phyloP scores from a whole-genome alignment of 169 alveolate species.

The Cryptosporidium muris region DNA sequence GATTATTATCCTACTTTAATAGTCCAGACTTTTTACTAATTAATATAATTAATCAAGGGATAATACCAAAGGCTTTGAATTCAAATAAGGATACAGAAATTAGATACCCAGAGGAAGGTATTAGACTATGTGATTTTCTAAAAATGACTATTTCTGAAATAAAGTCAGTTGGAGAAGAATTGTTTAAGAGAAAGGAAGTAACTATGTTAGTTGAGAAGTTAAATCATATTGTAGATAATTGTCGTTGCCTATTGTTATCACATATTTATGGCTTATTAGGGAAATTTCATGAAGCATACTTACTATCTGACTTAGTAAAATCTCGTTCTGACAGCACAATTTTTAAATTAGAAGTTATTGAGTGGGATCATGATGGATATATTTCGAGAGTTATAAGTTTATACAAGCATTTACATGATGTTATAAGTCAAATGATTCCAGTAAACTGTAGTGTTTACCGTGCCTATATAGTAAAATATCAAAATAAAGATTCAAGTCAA shows the following conservation, averaged over 20 bases:
- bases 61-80: neutral
- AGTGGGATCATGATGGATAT: neutral
- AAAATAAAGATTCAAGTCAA: neutral
- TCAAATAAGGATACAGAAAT: neutral
- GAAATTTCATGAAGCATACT: slow-evolving; percentile 60
- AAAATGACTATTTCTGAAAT: slow-evolving; percentile 40
- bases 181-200: neutral
- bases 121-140: slow-evolving; percentile 42
- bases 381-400: slow-evolving; percentile 15
- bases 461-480: neutral
- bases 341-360: neutral
- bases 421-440: slow-evolving; percentile 5
- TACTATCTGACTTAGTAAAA: slow-evolving; percentile 45
- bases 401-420: neutral
- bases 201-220: neutral
- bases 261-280: slow-evolving; percentile 29
- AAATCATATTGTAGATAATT: slow-evolving; percentile 2
- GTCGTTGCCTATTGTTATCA: slow-evolving; percentile 41
- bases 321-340: slow-evolving; percentile 1
- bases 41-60: neutral
- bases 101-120: slow-evolving; percentile 61
- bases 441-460: slow-evolving; percentile 33
- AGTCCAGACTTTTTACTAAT: slow-evolving; percentile 22
- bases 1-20: slow-evolving; percentile 19
- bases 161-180: neutral